Evolutionary conservation across 2,329 filamentous ascomycete species (phyloP), one percentile per base, ranked within the genome.

Genomic region (Trichoderma harzianum): DNA sequence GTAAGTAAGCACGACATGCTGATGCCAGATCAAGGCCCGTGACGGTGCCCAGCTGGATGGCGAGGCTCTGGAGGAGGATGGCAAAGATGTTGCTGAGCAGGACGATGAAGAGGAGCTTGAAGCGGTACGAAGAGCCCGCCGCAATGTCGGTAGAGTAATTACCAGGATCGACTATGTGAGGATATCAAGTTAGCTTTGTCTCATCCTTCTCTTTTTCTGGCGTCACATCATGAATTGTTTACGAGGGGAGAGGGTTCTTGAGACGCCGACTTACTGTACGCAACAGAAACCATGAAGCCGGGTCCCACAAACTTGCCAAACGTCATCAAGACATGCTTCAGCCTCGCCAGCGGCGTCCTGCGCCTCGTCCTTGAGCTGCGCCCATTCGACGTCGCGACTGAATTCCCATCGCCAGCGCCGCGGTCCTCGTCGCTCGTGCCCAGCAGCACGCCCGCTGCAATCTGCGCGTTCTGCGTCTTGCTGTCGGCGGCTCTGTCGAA

Each of bases 111-210:
- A 93, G 85, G 39, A 93, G 84, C 53, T 83, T 85, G 82, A 90
- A 93, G 70, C 85, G 86, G 78, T 90, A 92, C 1, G 86, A 85
- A 5, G 91, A 89, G 68, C 91, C 91, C 60, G 91, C 91, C 8
- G 89, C 87, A 62, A 92, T 88, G 78, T 91, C 91, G 24, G 91
- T 93, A 1, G 91, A 86, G 78, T 93, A 93, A 79, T 93, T 93
- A 72, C 89, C 89, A 65, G 85, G 87, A 73, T 89, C 87, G 74
- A 89, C 85, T 86, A 68, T 2, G 47, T 1, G 36, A 11, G 10
- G 12, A 36, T n/a, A n/a, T 16, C 7, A 36, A 21, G 66, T 61
- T 21, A 69, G 57, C 28, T 36, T 26, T 32, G 34, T 11, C 24
- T 28, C 18, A 6, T 18, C 6, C 10, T 34, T 39, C 21, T 14